phyloP scores from a whole-genome alignment of 768 basidiomycete species.

The Mycena alexandri region DNA sequence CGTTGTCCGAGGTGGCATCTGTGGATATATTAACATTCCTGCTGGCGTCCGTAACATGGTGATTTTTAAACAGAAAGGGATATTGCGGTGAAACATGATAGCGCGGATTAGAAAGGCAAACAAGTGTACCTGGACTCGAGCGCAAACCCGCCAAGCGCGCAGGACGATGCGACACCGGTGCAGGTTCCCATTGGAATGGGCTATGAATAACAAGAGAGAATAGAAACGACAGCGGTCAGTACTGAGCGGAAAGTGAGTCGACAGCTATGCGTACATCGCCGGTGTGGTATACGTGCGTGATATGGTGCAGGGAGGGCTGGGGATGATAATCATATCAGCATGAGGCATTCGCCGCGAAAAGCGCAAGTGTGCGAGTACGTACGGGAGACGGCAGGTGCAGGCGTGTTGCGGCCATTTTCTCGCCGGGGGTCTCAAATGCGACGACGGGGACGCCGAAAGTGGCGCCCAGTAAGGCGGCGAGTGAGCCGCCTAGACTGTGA shows the following conservation, averaged over 20 bases:
- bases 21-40: background rate
- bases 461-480: constrained; percentile 86
- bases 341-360: background rate
- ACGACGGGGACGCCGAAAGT: constrained; percentile 96
- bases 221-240: background rate
- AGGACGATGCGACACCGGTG: constrained; percentile 71
- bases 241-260: background rate
- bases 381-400: constrained; percentile 92
- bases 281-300: constrained; percentile 93
- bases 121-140: constrained; percentile 71
- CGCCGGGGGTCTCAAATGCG: constrained; percentile 88
- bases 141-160: constrained; percentile 79
- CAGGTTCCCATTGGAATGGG: constrained; percentile 91
- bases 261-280: constrained; percentile 68
- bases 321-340: constrained; percentile 8
- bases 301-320: constrained; percentile 77
- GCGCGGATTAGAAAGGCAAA: background rate
- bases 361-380: constrained; percentile 39
- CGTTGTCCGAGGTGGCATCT: constrained; percentile 92
- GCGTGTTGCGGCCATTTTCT: constrained; percentile 76
- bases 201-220: constrained; percentile 37
- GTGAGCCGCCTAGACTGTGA: constrained; percentile 88
- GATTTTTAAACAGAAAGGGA: no score
- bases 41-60: no score
- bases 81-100: no score